A percentile compares a stretch with the other conserved stretches of the same genome.
phyloP scores from a whole-genome alignment of 805 yeast species.

The Torulaspora maleeae region DNA sequence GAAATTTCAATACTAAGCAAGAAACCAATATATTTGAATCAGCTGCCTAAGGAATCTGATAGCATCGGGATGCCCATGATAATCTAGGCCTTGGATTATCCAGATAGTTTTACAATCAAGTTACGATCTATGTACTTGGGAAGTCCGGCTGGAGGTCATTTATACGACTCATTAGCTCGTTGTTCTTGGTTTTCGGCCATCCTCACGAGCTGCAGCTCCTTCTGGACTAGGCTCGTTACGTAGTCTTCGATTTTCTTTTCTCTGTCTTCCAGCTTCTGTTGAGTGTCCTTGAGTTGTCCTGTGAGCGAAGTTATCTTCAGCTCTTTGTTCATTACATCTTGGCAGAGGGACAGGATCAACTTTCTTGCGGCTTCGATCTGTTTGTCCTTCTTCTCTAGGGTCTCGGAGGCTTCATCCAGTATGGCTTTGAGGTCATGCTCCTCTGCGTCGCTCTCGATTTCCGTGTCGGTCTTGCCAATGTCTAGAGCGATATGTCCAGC shows the following conservation, averaged over 20 bases:
- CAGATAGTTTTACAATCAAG: no score
- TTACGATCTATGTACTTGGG: no score
- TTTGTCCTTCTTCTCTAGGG: conserved; percentile 13
- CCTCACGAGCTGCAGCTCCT: conserved; percentile 7
- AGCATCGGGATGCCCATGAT: no score
- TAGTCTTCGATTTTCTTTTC: conserved; percentile 5
- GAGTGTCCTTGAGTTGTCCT: conserved; percentile 13
- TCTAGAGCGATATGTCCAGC: neutral
- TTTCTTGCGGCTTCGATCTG: conserved; percentile 14
- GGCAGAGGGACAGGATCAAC: conserved; percentile 14
- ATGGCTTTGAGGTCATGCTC: conserved; percentile 1
- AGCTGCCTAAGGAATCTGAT: no score
- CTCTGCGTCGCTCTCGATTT: neutral
- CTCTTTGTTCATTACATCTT: conserved; percentile 20
- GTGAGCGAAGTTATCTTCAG: conserved; percentile 20
- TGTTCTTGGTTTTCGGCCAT: neutral
- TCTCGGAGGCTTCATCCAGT: conserved; percentile 8
- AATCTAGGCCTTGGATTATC: no score
- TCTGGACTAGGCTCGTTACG: conserved; percentile 5
- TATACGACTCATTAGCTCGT: neutral
- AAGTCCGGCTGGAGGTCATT: neutral
- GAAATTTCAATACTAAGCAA: no score
- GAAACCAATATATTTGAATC: no score
- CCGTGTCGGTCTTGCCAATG: neutral
- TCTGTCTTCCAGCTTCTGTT: conserved; percentile 1